Base-by-base conservation (phyloP, 179 eudicot species). In the Amaranthus tricolor region DNA sequence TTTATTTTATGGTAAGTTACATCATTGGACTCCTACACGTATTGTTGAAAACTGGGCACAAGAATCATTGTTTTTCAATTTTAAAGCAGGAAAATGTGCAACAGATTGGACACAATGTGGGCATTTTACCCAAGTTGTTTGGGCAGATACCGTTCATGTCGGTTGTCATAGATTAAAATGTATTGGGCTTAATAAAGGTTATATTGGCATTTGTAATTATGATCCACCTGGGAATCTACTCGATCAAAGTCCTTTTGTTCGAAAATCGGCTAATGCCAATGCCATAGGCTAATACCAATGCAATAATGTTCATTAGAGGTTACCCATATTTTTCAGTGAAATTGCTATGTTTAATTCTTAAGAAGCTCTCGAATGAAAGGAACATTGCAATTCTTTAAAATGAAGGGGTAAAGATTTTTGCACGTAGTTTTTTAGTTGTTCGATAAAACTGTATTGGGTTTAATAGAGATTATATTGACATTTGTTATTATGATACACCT, bases 91-190 rank as follows among this genome's bases (percentile, higher is more conserved):
- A 2, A 69, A 68, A 16, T 84, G 86, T 64, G 12, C 21, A 5
- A 74, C 50, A 15, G 79, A 76, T 73, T 62, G 73, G 76, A 69
- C 70, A 0, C 75, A 68, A 62, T 84, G 83, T 73, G 85, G 84
- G 0, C 85, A 84, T 71, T 84, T 78, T 48, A 84, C 87, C 9
- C 85, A 84, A 55, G 53, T 82, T 47, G 57, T 84, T 21, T 84
- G 85, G 83, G 77, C 66, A 5, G 73, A 58, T 52, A 74, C 87
- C 7, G 5, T 21, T 0, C 77, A 70, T 5, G 78, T 84, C 2
- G 87, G 85, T 3, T 84, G 87, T 24, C 55, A 68, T 24, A 74
- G 62, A 4, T 45, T 76, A 24, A 74, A 74, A 3, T 84, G 85
- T 17, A 17, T 9, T 0, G 66, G 72, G 4, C 17, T 24, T 0